These are phyloP conservation scores for Penicillium thymicola DNA, from an alignment of 2,329 filamentous ascomycete genomes.

Conservation along the genomic window DNA sequence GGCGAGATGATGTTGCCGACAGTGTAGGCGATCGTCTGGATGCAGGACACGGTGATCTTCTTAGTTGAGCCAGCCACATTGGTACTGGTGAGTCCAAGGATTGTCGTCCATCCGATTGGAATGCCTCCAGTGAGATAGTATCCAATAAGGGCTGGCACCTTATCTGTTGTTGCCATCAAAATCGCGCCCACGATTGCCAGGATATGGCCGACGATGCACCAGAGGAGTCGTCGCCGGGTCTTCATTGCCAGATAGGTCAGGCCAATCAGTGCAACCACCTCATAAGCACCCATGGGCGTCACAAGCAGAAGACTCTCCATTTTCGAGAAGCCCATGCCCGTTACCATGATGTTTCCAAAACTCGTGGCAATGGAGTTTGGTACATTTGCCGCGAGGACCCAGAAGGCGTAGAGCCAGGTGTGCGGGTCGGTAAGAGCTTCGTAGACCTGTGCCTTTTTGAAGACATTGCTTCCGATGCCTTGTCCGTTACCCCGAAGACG, in stretches of 20 bases:
- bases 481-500: slow-evolving; percentile 38
- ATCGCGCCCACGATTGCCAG: slow-evolving; percentile 38
- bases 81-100: slow-evolving; percentile 38
- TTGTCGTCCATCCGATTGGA: slow-evolving; percentile 40
- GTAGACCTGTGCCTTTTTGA: slow-evolving; percentile 35
- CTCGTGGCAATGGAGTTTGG: slow-evolving; percentile 39
- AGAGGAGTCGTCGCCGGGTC: slow-evolving; percentile 33
- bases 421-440: slow-evolving; percentile 36
- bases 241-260: slow-evolving; percentile 39
- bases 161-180: slow-evolving; percentile 40
- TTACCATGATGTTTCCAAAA: slow-evolving; percentile 40
- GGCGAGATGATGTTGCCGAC: slow-evolving; percentile 45
- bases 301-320: slow-evolving; percentile 36
- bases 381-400: slow-evolving; percentile 39
- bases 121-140: slow-evolving; percentile 41
- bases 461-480: slow-evolving; percentile 34
- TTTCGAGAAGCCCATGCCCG: slow-evolving; percentile 36
- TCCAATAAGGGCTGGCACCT: slow-evolving; percentile 35
- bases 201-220: slow-evolving; percentile 37
- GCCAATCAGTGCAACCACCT: slow-evolving; percentile 37
- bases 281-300: slow-evolving; percentile 40
- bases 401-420: slow-evolving; percentile 38
- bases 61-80: slow-evolving; percentile 39
- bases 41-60: slow-evolving; percentile 36
- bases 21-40: slow-evolving; percentile 37